Evolutionary conservation across 495 filamentous ascomycete genomes (phyloP).

Genomic region (Parmelia sp.): DNA sequence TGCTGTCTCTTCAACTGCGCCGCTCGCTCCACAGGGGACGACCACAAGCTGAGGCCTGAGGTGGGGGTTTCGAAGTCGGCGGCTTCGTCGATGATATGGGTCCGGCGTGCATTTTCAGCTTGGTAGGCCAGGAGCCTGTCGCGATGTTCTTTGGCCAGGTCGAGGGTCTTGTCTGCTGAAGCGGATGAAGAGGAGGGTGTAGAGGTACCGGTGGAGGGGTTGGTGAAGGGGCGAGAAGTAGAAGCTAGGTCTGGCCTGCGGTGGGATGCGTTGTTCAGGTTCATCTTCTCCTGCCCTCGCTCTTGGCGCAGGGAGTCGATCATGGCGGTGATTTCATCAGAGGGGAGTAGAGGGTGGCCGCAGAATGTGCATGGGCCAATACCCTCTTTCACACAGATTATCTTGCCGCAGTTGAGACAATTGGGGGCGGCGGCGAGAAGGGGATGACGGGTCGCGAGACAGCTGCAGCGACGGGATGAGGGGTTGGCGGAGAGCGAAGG

Average conservation of each 20-base stretch:
- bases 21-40: slow-evolving; percentile 78
- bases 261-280: slow-evolving; percentile 62
- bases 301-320: slow-evolving; percentile 81
- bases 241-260: slow-evolving; percentile 58
- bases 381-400: slow-evolving; percentile 93
- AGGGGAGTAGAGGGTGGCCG: slow-evolving; percentile 60
- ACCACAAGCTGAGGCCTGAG: slow-evolving; percentile 73
- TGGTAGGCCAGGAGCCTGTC: slow-evolving; percentile 81
- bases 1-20: slow-evolving; percentile 86
- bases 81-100: slow-evolving; percentile 85
- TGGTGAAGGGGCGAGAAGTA: slow-evolving; percentile 35
- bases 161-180: slow-evolving; percentile 32
- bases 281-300: slow-evolving; percentile 77
- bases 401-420: slow-evolving; percentile 87
- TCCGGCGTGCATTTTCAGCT: slow-evolving; percentile 78
- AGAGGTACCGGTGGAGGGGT: slow-evolving; percentile 16
- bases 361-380: slow-evolving; percentile 95
- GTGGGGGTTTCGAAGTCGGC: slow-evolving; percentile 80
- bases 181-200: slow-evolving; percentile 38
- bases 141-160: slow-evolving; percentile 64
- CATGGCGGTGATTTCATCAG: slow-evolving; percentile 72
- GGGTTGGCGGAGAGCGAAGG: slow-evolving; percentile 49
- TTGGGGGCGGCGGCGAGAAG: slow-evolving; percentile 83
- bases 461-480: slow-evolving; percentile 64
- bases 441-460: slow-evolving; percentile 78